These are phyloP conservation scores for Carex scoparia DNA, from an alignment of 176 grass and related monocot species.

Conservation along the genomic window DNA sequence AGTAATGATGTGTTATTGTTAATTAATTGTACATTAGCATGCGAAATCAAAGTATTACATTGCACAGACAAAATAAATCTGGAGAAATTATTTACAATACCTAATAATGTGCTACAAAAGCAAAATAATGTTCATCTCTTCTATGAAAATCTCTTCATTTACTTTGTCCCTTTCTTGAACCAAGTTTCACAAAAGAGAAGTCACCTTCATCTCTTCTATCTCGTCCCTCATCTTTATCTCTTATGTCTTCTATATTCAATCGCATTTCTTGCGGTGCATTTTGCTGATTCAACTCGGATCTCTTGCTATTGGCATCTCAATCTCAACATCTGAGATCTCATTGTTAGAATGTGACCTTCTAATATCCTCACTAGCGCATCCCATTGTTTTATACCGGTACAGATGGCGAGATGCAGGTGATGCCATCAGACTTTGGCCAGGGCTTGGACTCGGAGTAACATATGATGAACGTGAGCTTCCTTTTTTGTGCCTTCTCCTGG, in stretches of 20 bases:
- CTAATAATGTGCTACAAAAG: neutral
- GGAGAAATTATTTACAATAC: neutral
- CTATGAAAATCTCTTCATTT: slow-evolving; percentile 25
- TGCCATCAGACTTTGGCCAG: slow-evolving; percentile 25
- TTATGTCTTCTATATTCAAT: slow-evolving; percentile 24
- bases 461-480: neutral
- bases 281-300: slow-evolving; percentile 31
- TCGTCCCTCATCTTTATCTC: slow-evolving; percentile 6
- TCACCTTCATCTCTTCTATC: slow-evolving; percentile 27
- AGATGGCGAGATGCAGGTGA: slow-evolving; percentile 34
- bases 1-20: neutral
- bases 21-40: neutral
- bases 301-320: slow-evolving; percentile 24
- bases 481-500: slow-evolving; percentile 35
- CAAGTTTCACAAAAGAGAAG: slow-evolving; percentile 50
- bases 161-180: slow-evolving; percentile 20
- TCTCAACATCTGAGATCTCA: slow-evolving; percentile 43
- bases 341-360: slow-evolving; percentile 40
- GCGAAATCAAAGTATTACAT: neutral
- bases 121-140: neutral
- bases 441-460: slow-evolving; percentile 32
- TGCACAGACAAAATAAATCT: neutral
- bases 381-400: slow-evolving; percentile 56
- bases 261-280: slow-evolving; percentile 13
- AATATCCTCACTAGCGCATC: slow-evolving; percentile 18